These are phyloP conservation scores for Ceratopteris richardii DNA, from an alignment of 75 land plant species.

Conservation along the genomic window DNA sequence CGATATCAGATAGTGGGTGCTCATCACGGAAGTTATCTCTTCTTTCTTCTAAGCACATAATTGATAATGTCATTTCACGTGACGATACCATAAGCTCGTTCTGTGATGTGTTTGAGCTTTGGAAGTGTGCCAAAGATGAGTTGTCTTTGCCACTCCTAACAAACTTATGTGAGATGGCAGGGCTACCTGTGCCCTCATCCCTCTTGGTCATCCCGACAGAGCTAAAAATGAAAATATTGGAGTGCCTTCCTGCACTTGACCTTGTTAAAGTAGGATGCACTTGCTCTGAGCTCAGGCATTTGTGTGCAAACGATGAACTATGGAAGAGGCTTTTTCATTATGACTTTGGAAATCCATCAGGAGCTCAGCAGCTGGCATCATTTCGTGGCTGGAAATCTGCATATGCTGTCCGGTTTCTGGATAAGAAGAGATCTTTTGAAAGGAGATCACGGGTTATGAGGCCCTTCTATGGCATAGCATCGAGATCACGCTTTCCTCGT, in stretches of 20 bases:
- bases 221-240: slow-evolving; percentile 59
- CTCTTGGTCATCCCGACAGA: slow-evolving; percentile 58
- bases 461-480: slow-evolving; percentile 8
- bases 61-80: background rate
- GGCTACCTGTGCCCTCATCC: slow-evolving; percentile 52
- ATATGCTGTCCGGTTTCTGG: slow-evolving; percentile 34
- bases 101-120: slow-evolving; percentile 52
- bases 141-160: slow-evolving; percentile 64
- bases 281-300: slow-evolving; percentile 48
- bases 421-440: slow-evolving; percentile 17
- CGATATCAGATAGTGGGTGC: slow-evolving; percentile 11
- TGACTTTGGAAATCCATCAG: slow-evolving; percentile 32
- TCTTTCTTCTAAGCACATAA: background rate
- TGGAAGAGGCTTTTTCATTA: slow-evolving; percentile 57
- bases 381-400: slow-evolving; percentile 40
- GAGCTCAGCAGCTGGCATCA: background rate
- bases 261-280: slow-evolving; percentile 48
- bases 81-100: background rate
- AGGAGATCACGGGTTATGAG: slow-evolving; percentile 6
- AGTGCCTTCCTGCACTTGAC: slow-evolving; percentile 48
- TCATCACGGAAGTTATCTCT: background rate
- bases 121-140: slow-evolving; percentile 69
- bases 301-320: slow-evolving; percentile 52
- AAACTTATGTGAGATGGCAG: slow-evolving; percentile 50
- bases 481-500: slow-evolving; percentile 16